These are phyloP conservation scores for Neoboletus brunneissimus DNA, from an alignment of 768 basidiomycete species.

Conservation along the genomic window DNA sequence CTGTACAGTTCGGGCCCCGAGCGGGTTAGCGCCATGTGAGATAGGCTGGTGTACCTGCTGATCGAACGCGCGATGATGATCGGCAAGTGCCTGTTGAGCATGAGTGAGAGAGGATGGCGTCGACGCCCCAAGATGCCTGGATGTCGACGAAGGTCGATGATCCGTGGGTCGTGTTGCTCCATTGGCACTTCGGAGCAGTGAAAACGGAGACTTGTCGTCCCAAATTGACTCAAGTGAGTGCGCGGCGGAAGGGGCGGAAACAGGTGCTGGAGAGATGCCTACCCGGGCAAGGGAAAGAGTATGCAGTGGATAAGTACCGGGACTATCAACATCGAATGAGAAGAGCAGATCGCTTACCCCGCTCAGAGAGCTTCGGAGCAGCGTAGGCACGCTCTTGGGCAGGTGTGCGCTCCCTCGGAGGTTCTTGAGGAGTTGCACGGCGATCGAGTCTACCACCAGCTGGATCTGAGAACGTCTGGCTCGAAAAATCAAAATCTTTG, in stretches of 20 bases:
- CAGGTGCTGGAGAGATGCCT: slow-evolving; percentile 37
- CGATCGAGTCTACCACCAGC: slow-evolving; percentile 12
- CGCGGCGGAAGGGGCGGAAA: slow-evolving; percentile 20
- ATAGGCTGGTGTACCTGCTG: slow-evolving; percentile 37
- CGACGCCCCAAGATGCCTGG: slow-evolving; percentile 24
- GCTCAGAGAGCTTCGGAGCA: slow-evolving; percentile 24
- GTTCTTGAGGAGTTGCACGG: slow-evolving; percentile 22
- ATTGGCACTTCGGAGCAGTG: slow-evolving; percentile 56
- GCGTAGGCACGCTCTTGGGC: slow-evolving; percentile 22
- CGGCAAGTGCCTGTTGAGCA: slow-evolving; percentile 31
- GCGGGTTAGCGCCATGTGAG: slow-evolving; percentile 34
- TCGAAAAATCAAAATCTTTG: slow-evolving; percentile 89
- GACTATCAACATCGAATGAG: background rate
- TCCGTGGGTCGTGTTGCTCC: slow-evolving; percentile 44
- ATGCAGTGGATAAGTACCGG: slow-evolving; percentile 11
- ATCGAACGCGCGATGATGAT: slow-evolving; percentile 35
- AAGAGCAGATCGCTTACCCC: slow-evolving; percentile 25
- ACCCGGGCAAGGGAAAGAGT: slow-evolving; percentile 9
- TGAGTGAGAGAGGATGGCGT: slow-evolving; percentile 24
- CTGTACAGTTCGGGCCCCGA: slow-evolving; percentile 60
- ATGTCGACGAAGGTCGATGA: slow-evolving; percentile 27
- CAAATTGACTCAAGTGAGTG: slow-evolving; percentile 72
- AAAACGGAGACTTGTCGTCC: slow-evolving; percentile 79
- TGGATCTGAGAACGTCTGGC: slow-evolving; percentile 35
- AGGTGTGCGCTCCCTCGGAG: slow-evolving; percentile 27